Percentiles rank a stretch among this genome's conserved stretches.
Conservation (phyloP, 2,329 filamentous ascomycete species). For the Aspergillus hortae region DNA sequence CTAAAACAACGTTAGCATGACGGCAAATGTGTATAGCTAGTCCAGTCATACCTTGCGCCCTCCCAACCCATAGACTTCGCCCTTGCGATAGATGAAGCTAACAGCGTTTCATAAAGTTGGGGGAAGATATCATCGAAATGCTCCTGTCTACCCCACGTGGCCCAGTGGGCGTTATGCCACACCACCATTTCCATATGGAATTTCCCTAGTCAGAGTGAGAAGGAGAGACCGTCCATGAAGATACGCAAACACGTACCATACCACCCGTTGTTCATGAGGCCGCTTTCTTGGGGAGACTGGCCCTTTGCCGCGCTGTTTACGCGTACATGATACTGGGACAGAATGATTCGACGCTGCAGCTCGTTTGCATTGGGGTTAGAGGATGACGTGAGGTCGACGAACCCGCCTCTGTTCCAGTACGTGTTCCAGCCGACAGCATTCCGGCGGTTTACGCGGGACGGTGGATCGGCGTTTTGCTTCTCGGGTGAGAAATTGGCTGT, state of each 20-base stretch:
- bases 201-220: conserved; percentile 2
- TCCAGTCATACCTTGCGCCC: conserved; percentile 7
- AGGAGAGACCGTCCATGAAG: neutral
- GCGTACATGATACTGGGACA: conserved; percentile 14
- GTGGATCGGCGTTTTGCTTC: neutral
- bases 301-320: conserved; percentile 12
- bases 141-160: conserved; percentile 13
- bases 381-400: conserved; percentile 11
- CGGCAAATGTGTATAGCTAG: no score
- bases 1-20: neutral
- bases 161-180: conserved; percentile 16
- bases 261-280: conserved; percentile 17
- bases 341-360: conserved; percentile 13
- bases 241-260: conserved; percentile 6
- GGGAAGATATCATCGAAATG: conserved; percentile 13
- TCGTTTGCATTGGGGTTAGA: conserved; percentile 10
- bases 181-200: conserved; percentile 18
- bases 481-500: conserved; percentile 8
- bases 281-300: conserved; percentile 15
- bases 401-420: conserved; percentile 12
- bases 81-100: conserved; percentile 8
- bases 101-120: conserved; percentile 6
- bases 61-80: conserved; percentile 14
- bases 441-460: neutral
- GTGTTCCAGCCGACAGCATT: conserved; percentile 6